Percentiles rank a stretch among this genome's conserved stretches.
phyloP scores from a whole-genome alignment of 768 basidiomycete species.

The Filobasidium wieringae region DNA sequence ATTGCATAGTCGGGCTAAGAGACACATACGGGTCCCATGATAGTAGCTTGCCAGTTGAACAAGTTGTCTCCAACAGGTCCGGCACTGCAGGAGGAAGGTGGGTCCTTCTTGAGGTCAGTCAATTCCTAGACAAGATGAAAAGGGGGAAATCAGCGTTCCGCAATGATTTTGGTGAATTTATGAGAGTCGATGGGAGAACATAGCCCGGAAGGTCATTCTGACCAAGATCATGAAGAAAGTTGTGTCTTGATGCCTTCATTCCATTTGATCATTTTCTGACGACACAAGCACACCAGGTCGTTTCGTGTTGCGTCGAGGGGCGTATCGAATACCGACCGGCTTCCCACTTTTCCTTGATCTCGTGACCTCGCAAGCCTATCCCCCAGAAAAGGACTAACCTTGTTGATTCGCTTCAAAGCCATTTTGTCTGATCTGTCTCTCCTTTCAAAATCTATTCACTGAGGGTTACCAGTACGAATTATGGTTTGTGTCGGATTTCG shows the following conservation, averaged over 20 bases:
- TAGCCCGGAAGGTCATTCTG: too few relatives aligned
- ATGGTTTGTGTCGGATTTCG: background rate
- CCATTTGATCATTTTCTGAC: too few relatives aligned
- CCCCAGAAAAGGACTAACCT: conserved; percentile 49
- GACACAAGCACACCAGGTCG: too few relatives aligned
- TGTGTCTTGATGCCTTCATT: too few relatives aligned
- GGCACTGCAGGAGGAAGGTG: conserved; percentile 97
- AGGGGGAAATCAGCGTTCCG: background rate
- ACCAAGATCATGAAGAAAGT: too few relatives aligned
- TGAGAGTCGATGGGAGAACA: too few relatives aligned
- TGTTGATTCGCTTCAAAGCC: conserved; percentile 99
- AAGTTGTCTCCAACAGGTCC: conserved; percentile 96
- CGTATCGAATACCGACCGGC: too few relatives aligned
- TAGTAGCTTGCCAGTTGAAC: conserved; percentile 99
- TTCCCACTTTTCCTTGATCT: too few relatives aligned
- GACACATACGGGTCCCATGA: conserved; percentile 99
- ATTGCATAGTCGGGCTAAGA: too few relatives aligned
- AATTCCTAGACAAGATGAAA: conserved; percentile 59
- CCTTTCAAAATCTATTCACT: background rate
- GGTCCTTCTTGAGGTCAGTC: conserved; percentile 97
- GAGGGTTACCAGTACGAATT: background rate
- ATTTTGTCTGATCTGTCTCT: conserved; percentile 41
- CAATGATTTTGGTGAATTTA: too few relatives aligned
- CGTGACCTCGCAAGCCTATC: too few relatives aligned
- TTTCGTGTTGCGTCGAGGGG: too few relatives aligned